Conservation (phyloP, 1,284 basidiomycete genomes). For the Xerocomus nothofagi region DNA sequence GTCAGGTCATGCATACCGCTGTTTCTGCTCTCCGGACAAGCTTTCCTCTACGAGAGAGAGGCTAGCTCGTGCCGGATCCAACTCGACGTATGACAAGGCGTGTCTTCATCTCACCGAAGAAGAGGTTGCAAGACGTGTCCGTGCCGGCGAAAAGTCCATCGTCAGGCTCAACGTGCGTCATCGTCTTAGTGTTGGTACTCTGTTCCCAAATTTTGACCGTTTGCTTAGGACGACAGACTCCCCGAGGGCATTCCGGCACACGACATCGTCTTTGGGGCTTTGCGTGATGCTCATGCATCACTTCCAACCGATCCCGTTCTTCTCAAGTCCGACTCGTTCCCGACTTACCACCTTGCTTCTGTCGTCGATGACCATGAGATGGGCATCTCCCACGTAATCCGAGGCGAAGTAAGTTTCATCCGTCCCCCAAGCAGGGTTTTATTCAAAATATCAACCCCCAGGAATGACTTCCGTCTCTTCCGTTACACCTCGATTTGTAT, state of each 20-base stretch:
- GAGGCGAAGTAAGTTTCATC: slow-evolving; percentile 74
- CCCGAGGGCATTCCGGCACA: slow-evolving; percentile 46
- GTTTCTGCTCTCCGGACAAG: slow-evolving; percentile 83
- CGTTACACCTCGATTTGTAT: slow-evolving; percentile 91
- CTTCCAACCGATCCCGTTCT: slow-evolving; percentile 89
- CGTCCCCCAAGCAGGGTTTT: neutral
- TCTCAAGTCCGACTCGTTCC: slow-evolving; percentile 89
- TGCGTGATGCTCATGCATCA: slow-evolving; percentile 74
- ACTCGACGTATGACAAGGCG: slow-evolving; percentile 80
- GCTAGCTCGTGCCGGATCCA: slow-evolving; percentile 69
- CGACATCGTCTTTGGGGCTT: slow-evolving; percentile 77
- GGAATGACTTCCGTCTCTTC: slow-evolving; percentile 98
- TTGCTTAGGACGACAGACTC: slow-evolving; percentile 51
- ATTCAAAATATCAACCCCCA: slow-evolving; percentile 31
- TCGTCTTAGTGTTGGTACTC: slow-evolving; percentile 18
- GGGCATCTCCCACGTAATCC: slow-evolving; percentile 93
- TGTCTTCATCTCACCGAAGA: slow-evolving; percentile 86
- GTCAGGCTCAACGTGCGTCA: slow-evolving; percentile 82
- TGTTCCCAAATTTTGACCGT: neutral
- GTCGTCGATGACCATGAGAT: slow-evolving; percentile 96
- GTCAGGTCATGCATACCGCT: slow-evolving; percentile 90
- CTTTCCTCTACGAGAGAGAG: slow-evolving; percentile 67
- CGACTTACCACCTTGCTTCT: slow-evolving; percentile 96
- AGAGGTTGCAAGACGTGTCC: slow-evolving; percentile 74
- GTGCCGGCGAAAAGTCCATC: slow-evolving; percentile 75